Base-by-base conservation (phyloP, 2,329 filamentous ascomycete species). In the Talaromyces sp. region DNA sequence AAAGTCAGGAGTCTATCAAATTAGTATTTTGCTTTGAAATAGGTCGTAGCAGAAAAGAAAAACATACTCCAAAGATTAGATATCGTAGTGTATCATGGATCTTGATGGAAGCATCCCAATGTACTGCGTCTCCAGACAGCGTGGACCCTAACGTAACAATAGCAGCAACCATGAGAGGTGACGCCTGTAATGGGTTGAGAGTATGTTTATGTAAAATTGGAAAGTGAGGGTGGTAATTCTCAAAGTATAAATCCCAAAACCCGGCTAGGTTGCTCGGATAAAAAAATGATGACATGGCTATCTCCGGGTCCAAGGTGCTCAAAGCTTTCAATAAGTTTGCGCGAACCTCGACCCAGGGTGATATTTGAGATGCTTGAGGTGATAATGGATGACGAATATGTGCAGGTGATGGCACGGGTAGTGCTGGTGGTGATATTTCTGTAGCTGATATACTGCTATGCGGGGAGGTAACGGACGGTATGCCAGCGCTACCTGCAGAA, bases 151-250 rank as follows among this genome's bases (percentile, higher is more conserved):
- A 62, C 6, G 70, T 72, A 22, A 72, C 65, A 54, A 73, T 71
- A 10, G 71, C 70, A n/a, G 69, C 65, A 13, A 73, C 65, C n/a
- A 72, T 67, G 8, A 73, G 59, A 22, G 72, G 69, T 2, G 68
- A 65, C 8, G 67, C 66, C 4, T 67, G 67, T 5, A 67, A 56
- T 14, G 67, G 65, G 22, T 67, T 41, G 10, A 73, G 63, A 3
- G 71, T 72, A 9, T 70, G 64, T 60, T 65, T 59, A 59, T 73
- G 71, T 27, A 72, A 14, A 31, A 73, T 73, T 1, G 72, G 72
- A 65, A 73, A 73, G 65, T 73, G 72, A 6, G 72, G 67, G 58
- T 72, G 69, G 41, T 73, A 73, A 63, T 72, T 72, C 27, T 66
- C 64, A 52, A 73, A 72, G 52, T 72, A 73, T 10, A 70, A 57